Evolutionary conservation across 352 stramenopile species (phyloP).

Genomic region (Globisporangium yorkense): DNA sequence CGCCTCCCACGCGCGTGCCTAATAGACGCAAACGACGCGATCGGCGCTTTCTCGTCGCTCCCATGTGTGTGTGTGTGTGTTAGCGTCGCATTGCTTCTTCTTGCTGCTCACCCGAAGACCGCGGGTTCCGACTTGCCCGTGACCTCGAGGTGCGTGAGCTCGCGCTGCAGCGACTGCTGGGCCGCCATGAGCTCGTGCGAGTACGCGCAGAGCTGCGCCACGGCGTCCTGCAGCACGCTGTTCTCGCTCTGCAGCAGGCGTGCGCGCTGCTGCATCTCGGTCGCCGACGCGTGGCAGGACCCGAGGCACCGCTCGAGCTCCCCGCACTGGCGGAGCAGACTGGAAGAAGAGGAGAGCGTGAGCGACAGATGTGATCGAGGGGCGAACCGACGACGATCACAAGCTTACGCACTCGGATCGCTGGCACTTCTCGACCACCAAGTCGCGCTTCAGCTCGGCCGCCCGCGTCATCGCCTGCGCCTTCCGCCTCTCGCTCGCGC

Average conservation of each 20-base stretch:
- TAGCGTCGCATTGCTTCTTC: neutral
- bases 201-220: slow-evolving; percentile 49
- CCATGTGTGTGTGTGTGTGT: neutral
- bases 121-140: slow-evolving; percentile 23
- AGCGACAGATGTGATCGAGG: neutral
- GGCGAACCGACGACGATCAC: neutral
- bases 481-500: slow-evolving; percentile 36
- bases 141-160: slow-evolving; percentile 52
- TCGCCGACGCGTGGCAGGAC: slow-evolving; percentile 27
- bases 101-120: slow-evolving; percentile 30
- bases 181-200: slow-evolving; percentile 37
- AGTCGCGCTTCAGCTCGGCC: slow-evolving; percentile 34
- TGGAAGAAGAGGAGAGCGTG: slow-evolving; percentile 6
- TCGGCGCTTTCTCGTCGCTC: slow-evolving; percentile 6
- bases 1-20: neutral
- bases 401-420: slow-evolving; percentile 37
- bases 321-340: slow-evolving; percentile 41
- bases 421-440: slow-evolving; percentile 53
- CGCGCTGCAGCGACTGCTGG: slow-evolving; percentile 35
- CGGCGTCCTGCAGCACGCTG: slow-evolving; percentile 32
- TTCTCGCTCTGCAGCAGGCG: slow-evolving; percentile 46
- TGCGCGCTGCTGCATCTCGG: slow-evolving; percentile 26
- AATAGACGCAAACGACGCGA: slow-evolving; percentile 16
- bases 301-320: slow-evolving; percentile 48
- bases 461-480: slow-evolving; percentile 23